Evolutionary conservation across 2,329 filamentous ascomycete genomes (phyloP).

Genomic region (Epichloe elymi): DNA sequence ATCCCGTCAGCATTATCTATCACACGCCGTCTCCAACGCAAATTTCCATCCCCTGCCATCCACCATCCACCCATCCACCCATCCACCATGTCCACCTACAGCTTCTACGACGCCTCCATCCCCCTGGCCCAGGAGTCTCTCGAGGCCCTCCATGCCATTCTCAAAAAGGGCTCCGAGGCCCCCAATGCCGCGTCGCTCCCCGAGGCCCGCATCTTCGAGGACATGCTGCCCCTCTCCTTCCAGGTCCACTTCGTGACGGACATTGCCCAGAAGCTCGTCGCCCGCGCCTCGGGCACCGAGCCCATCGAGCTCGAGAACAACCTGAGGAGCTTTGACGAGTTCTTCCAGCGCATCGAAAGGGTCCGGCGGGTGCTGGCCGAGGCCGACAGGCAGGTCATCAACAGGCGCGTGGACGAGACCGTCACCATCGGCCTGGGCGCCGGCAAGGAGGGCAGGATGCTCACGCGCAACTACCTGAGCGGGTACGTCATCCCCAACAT

Average conservation of each 20-base stretch:
- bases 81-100: constrained; percentile 22
- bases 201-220: constrained; percentile 20
- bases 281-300: constrained; percentile 20
- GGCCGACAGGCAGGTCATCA: constrained; percentile 20
- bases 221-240: constrained; percentile 31
- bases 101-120: constrained; percentile 29
- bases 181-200: constrained; percentile 19
- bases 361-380: constrained; percentile 18
- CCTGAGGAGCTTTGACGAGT: constrained; percentile 21
- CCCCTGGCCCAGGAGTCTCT: constrained; percentile 18
- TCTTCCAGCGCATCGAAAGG: constrained; percentile 21
- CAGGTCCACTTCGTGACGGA: constrained; percentile 24
- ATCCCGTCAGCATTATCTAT: too few relatives aligned
- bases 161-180: constrained; percentile 23
- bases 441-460: constrained; percentile 13
- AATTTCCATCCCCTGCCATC: too few relatives aligned
- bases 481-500: constrained; percentile 44
- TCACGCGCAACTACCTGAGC: constrained; percentile 28
- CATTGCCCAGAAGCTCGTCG: constrained; percentile 18
- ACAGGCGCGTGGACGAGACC: constrained; percentile 15
- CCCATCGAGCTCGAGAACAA: constrained; percentile 16
- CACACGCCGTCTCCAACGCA: neutral
- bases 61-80: too few relatives aligned
- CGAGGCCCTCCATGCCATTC: constrained; percentile 19
- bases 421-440: constrained; percentile 20